Percentiles rank a stretch among this genome's conserved stretches.
phyloP scores from a whole-genome alignment of 305 asterid species.

The Fraxinus xanthoxyloides region DNA sequence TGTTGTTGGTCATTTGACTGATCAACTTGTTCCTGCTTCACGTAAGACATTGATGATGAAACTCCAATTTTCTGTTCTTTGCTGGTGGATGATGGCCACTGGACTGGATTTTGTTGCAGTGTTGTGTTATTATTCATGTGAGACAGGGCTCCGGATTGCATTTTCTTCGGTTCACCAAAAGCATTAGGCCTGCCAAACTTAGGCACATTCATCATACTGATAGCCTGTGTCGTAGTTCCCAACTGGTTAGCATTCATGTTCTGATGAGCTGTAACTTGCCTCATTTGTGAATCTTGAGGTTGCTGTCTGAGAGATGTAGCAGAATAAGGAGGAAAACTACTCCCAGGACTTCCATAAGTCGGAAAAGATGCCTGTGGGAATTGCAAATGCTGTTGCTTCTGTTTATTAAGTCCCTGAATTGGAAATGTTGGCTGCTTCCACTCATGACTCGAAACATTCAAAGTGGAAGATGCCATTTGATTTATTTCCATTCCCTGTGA shows the following conservation, averaged over 20 bases:
- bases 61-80: conserved; percentile 45
- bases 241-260: conserved; percentile 45
- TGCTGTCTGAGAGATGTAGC: conserved; percentile 56
- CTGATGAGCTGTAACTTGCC: conserved; percentile 63
- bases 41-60: conserved; percentile 47
- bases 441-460: conserved; percentile 52
- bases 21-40: conserved; percentile 67
- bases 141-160: conserved; percentile 37
- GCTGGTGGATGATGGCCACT: conserved; percentile 42
- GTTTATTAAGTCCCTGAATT: conserved; percentile 68
- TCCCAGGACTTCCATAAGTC: conserved; percentile 51
- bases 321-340: conserved; percentile 57
- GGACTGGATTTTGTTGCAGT: conserved; percentile 46
- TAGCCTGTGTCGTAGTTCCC: conserved; percentile 46
- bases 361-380: conserved; percentile 62
- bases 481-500: conserved; percentile 47
- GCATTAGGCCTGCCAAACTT: conserved; percentile 62
- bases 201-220: conserved; percentile 48
- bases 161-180: conserved; percentile 54
- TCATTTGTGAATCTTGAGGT: conserved; percentile 62
- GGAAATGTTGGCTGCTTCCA: conserved; percentile 65
- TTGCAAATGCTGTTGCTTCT: conserved; percentile 56
- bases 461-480: conserved; percentile 46
- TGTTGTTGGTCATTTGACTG: conserved; percentile 64
- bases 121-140: conserved; percentile 43